Percentiles rank a stretch among this genome's conserved stretches.
Conservation (phyloP, 2,329 filamentous ascomycete species). For the Pseudonectria buxi region DNA sequence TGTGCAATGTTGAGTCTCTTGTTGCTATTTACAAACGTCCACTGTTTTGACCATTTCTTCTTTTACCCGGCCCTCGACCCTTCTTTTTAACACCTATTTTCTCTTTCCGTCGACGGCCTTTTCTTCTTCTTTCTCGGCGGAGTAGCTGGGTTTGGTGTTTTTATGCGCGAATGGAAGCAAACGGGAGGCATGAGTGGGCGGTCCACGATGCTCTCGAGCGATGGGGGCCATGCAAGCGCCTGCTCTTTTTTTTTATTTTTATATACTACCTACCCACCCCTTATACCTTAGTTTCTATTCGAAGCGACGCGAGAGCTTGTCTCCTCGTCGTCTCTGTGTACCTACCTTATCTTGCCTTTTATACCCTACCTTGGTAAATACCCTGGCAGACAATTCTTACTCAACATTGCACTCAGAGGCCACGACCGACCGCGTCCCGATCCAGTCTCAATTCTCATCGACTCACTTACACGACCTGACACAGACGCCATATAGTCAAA, state of each 20-base stretch:
- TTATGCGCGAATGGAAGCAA: no score
- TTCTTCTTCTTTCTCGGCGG: slow-evolving; percentile 1
- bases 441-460: no score
- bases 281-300: slow-evolving; percentile 23
- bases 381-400: slow-evolving; percentile 27
- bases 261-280: slow-evolving; percentile 12
- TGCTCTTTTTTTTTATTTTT: no score
- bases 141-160: slow-evolving; percentile 3
- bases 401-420: slow-evolving; percentile 22
- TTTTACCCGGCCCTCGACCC: neutral
- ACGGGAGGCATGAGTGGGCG: no score
- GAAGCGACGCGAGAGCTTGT: slow-evolving; percentile 13
- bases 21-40: slow-evolving; percentile 14
- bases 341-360: no score
- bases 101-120: neutral
- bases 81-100: slow-evolving; percentile 2
- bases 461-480: no score
- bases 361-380: slow-evolving; percentile 21
- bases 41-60: slow-evolving; percentile 9
- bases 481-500: no score
- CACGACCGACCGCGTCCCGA: neutral
- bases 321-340: slow-evolving; percentile 14
- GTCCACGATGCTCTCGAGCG: no score
- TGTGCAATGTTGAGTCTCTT: slow-evolving; percentile 19
- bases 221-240: no score